Evolutionary conservation across 2,329 filamentous ascomycete species (phyloP), one percentile per base, ranked within the genome.

Genomic region (Fusarium subglutinans): DNA sequence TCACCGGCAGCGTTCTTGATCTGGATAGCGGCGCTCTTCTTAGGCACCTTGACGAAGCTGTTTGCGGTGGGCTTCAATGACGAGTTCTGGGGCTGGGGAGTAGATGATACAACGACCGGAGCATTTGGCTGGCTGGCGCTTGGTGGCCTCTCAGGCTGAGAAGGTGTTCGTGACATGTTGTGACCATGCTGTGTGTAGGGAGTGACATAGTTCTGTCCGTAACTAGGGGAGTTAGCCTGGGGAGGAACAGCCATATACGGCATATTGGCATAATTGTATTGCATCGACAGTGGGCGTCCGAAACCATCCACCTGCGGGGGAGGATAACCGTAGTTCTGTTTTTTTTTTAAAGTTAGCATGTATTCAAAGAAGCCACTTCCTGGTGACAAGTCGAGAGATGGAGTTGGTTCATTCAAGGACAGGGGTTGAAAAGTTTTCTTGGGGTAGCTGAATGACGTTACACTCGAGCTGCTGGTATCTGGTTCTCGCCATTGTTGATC

Each of bases 1-100:
- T 96, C 94, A 71, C 94, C 95, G 63, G 92, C 89, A 37, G 92
- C 89, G 79, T 94, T 94, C 87, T 94, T 97, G 86, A 98, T 98
- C 55, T 91, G 87, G 74, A 98, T 93, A 3, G 92, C 91, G 54
- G 91, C 91, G 82, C 90, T 94, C 86, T 92, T 94, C 81, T 86
- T 87, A 26, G 85, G 85, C 54, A 74, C 68, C 77, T 87, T 89
- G 80, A 85, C 81, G 66, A 89, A 88, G 67, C 82, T 83, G 44
- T 82, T 83, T 20, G 84, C 82, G 6, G 83, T 76, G 80, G 68
- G 83, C 82, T 88, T 89, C 14, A 84, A 79, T 75, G 88, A 86
- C 15, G 92, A 91, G 68, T 90, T 89, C 69, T 92, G 88, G 70
- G 92, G 91, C 74, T 90, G 88, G 8, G 90, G 85, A 11, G 88